Evolutionary conservation across 306 rosid species (phyloP).

Genomic region (Quercus cerris): DNA sequence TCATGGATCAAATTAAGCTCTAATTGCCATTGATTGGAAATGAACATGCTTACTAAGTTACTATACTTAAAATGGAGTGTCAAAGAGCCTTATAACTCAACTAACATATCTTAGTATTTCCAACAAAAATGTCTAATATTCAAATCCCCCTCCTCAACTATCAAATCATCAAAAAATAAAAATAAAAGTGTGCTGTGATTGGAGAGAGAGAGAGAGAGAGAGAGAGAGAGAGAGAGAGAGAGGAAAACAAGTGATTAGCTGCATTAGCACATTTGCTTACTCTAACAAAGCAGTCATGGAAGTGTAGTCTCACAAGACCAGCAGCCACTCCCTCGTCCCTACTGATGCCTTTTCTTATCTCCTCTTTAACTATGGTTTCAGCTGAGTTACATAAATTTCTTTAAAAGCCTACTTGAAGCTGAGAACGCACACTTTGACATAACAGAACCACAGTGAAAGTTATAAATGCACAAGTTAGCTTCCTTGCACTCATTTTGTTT

Average conservation of each 20-base stretch:
- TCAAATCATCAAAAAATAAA: too few relatives aligned
- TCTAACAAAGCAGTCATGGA: slow-evolving; percentile 77
- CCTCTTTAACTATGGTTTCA: slow-evolving; percentile 63
- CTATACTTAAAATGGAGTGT: too few relatives aligned
- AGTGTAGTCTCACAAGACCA: slow-evolving; percentile 75
- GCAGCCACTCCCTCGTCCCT: slow-evolving; percentile 55
- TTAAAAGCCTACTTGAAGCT: slow-evolving; percentile 62
- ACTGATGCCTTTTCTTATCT: slow-evolving; percentile 32
- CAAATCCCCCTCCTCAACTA: too few relatives aligned
- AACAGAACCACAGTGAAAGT: slow-evolving; percentile 25
- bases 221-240: background rate
- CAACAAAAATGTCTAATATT: too few relatives aligned
- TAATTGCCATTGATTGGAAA: too few relatives aligned
- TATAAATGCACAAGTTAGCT: slow-evolving; percentile 5
- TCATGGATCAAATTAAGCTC: too few relatives aligned
- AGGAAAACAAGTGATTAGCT: background rate
- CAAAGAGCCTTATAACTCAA: too few relatives aligned
- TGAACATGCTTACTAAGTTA: too few relatives aligned
- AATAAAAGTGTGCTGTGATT: background rate
- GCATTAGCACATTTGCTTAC: slow-evolving; percentile 33
- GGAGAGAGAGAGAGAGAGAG: background rate
- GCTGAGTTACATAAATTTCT: slow-evolving; percentile 44
- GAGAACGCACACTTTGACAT: slow-evolving; percentile 36
- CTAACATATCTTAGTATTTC: too few relatives aligned
- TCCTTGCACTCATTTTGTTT: slow-evolving; percentile 40